Evolutionary conservation across 2,329 filamentous ascomycete species (phyloP).

Genomic region (Leptographium procerum): DNA sequence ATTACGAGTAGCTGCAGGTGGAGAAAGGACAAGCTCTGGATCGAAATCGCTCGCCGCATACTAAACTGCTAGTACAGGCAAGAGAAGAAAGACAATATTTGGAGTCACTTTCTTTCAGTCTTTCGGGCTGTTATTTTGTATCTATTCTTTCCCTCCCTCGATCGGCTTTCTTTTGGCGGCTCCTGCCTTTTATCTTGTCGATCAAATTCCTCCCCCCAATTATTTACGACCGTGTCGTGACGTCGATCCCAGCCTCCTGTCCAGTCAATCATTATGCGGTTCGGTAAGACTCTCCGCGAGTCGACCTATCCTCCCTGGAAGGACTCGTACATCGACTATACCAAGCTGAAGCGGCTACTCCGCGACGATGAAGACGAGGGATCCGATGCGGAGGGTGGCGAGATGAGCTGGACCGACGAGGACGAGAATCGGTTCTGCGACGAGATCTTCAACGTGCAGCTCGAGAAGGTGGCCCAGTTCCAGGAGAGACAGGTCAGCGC

Average conservation of each 20-base stretch:
- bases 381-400: constrained; percentile 23
- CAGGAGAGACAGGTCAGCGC: constrained; percentile 63
- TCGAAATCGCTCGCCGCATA: constrained; percentile 1
- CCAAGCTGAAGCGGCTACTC: constrained; percentile 80
- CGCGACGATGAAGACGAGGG: constrained; percentile 58
- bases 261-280: constrained; percentile 56
- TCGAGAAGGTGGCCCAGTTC: constrained; percentile 89
- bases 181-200: not conserved
- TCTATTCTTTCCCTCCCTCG: not conserved
- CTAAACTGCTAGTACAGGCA: no score
- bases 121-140: no score
- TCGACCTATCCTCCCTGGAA: constrained; percentile 81
- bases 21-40: not conserved
- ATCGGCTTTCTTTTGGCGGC: not conserved
- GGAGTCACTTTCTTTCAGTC: no score
- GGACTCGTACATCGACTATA: constrained; percentile 89
- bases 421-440: constrained; percentile 92
- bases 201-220: no score
- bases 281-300: constrained; percentile 75
- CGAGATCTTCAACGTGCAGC: constrained; percentile 85
- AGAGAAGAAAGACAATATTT: not conserved
- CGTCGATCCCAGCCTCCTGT: not conserved
- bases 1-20: not conserved
- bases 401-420: constrained; percentile 65
- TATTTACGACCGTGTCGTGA: not conserved